A percentile compares a stretch with the other conserved stretches of the same genome.
These are phyloP conservation scores for Jacaranda copaia DNA, from an alignment of 257 asterid genomes.

Conservation along the genomic window DNA sequence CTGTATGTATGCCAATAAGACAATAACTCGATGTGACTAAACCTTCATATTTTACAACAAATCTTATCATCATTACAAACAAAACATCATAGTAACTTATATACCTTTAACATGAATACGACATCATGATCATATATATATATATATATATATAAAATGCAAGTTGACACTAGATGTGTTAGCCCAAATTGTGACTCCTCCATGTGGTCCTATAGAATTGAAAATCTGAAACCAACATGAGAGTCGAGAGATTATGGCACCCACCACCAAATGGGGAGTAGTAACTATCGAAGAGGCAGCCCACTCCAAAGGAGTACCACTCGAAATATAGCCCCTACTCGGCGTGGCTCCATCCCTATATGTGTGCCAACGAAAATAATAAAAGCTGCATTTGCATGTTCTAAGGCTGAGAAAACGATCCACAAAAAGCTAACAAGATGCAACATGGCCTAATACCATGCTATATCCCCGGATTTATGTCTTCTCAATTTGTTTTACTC, in stretches of 20 bases:
- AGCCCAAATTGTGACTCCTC: background rate
- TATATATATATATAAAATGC: background rate
- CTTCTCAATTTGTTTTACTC: conserved; percentile 47
- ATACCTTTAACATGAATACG: background rate
- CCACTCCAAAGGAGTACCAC: conserved; percentile 41
- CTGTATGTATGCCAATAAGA: too few species aligned
- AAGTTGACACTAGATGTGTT: background rate
- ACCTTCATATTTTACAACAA: too few species aligned
- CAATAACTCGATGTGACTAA: too few species aligned
- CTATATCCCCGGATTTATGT: conserved; percentile 21
- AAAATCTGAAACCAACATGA: conserved; percentile 36
- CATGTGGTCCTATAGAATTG: conserved; percentile 44
- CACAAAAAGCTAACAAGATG: conserved; percentile 28
- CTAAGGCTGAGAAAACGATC: conserved; percentile 63
- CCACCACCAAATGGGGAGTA: background rate
- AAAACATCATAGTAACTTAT: background rate
- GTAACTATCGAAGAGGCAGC: conserved; percentile 26
- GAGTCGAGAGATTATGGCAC: conserved; percentile 27
- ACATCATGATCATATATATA: background rate
- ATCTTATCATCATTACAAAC: too few species aligned
- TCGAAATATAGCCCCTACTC: background rate
- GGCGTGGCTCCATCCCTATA: conserved; percentile 21
- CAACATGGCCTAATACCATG: conserved; percentile 25
- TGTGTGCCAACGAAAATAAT: background rate
- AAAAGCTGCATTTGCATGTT: conserved; percentile 56